Base-by-base conservation (phyloP, 2,329 filamentous ascomycete species). In the Calonectria ilicicola region DNA sequence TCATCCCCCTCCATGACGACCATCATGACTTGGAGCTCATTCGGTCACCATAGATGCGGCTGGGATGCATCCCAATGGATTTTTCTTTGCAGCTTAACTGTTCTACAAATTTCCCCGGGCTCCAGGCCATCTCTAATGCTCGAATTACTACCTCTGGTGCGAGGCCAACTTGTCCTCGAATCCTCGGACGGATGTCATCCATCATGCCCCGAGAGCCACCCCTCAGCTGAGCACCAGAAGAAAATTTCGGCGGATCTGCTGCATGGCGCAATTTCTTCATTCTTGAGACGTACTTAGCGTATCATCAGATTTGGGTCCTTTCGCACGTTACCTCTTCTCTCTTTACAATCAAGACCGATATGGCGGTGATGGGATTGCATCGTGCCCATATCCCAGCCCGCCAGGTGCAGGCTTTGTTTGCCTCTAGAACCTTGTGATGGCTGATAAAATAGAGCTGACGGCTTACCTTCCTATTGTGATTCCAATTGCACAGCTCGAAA, bases 1-100 rank as follows among this genome's bases (percentile, higher is more conserved):
- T 78, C 80, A 82, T 81, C 77, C 82, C 82, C 84, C 84, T 81
- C 83, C 81, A 81, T 72, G 72, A 82, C 75, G 71, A 67, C 60
- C 26, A 51, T 65, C 60, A 21, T 38, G 29, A 21, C 42, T 70
- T 72, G 66, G 72, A 69, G 72, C 32, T 65, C 19, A 72, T 53
- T 40, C 73, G 74, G 71, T 62, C 70, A 82, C 82, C 84, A 80
- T 85, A 70, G 67, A 80, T 73, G 67, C 62, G 19, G 21, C 10
- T 49, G 21, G 21, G 75, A 77, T 40, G 6, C 1, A 2, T 38
- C 9, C 2, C 49, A 76, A 76, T 78, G 72, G 21, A 9, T 71
- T 17, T 40, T 27, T 79, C 60, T 62, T 40, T 19, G 2, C 0
- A 2, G 0, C 2, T 65, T 60, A 12, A 47, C n/a, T 12, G 3